phyloP scores from a whole-genome alignment of 139 green algal species.

The Pseudopediastrum boryanum region DNA sequence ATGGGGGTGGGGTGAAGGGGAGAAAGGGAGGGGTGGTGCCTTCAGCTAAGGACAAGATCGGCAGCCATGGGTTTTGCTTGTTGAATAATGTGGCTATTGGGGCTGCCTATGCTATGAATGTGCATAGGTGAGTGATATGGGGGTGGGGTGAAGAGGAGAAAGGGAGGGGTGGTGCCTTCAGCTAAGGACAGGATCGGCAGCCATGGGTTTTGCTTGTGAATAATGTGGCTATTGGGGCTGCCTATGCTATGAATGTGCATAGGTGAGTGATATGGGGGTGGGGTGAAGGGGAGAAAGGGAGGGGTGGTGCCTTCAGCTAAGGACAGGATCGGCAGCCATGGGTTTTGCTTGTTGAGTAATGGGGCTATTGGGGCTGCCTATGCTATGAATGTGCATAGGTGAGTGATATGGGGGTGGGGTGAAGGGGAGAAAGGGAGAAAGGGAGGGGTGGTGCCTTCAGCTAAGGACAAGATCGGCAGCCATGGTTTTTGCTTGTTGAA shows the following conservation, averaged over 20 bases:
- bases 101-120: constrained; percentile 85
- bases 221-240: constrained; percentile 90
- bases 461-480: too few relatives aligned
- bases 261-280: constrained; percentile 35
- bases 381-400: constrained; percentile 80
- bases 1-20: neutral
- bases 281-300: neutral
- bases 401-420: neutral
- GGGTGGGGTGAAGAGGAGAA: neutral
- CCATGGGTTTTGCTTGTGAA: constrained; percentile 96
- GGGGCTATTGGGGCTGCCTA: constrained; percentile 90
- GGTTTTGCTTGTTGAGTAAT: constrained; percentile 97
- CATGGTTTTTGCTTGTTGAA: constrained; percentile 97
- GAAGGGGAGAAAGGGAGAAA: neutral
- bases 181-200: too few relatives aligned
- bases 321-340: too few relatives aligned
- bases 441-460: too few relatives aligned
- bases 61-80: constrained; percentile 96
- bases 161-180: too few relatives aligned
- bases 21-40: neutral
- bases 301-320: too few relatives aligned
- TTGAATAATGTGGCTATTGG: constrained; percentile 94
- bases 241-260: constrained; percentile 87
- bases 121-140: constrained; percentile 62
- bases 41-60: too few relatives aligned